Conservation (phyloP, 495 filamentous ascomycete species). For the Amniculicola lignicola region DNA sequence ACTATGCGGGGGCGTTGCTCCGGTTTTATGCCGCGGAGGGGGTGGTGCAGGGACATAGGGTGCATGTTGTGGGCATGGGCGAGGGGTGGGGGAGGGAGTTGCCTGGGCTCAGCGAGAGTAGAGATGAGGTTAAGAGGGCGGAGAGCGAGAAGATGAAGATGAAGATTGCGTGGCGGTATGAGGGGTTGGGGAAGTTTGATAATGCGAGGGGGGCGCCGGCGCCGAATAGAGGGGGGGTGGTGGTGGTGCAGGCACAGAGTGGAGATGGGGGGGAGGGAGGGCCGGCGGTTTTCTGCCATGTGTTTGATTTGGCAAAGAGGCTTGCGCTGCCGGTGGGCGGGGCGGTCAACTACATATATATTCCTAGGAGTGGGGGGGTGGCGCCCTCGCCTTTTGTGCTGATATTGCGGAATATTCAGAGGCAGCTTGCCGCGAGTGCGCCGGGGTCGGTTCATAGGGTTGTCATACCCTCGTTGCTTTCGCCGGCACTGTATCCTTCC, state of each 20-base stretch:
- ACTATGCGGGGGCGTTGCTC: slow-evolving; percentile 81
- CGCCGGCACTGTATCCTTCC: slow-evolving; percentile 74
- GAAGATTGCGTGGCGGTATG: slow-evolving; percentile 99
- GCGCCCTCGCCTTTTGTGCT: slow-evolving; percentile 57
- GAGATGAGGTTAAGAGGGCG: slow-evolving; percentile 34
- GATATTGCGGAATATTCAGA: slow-evolving; percentile 60
- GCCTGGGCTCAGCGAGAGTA: slow-evolving; percentile 61
- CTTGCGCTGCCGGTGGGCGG: slow-evolving; percentile 57
- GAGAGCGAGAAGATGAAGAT: slow-evolving; percentile 63
- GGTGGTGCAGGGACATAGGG: slow-evolving; percentile 81
- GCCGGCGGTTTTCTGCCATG: slow-evolving; percentile 66
- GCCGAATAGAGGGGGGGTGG: background rate
- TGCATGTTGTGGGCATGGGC: slow-evolving; percentile 77
- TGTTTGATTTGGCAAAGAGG: slow-evolving; percentile 86
- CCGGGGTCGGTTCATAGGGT: slow-evolving; percentile 71
- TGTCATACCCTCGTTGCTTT: slow-evolving; percentile 77
- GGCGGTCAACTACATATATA: slow-evolving; percentile 57
- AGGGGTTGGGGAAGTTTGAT: slow-evolving; percentile 69
- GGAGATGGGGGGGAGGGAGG: background rate
- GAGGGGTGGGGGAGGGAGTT: slow-evolving; percentile 79
- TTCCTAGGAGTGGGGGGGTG: slow-evolving; percentile 35
- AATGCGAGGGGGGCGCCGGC: slow-evolving; percentile 51
- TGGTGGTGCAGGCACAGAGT: background rate
- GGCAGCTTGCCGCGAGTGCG: slow-evolving; percentile 56
- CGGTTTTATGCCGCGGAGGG: slow-evolving; percentile 93